Evolutionary conservation across 169 alveolate species (phyloP), one percentile per base, ranked within the genome.

Genomic region (Blepharisma undulans): DNA sequence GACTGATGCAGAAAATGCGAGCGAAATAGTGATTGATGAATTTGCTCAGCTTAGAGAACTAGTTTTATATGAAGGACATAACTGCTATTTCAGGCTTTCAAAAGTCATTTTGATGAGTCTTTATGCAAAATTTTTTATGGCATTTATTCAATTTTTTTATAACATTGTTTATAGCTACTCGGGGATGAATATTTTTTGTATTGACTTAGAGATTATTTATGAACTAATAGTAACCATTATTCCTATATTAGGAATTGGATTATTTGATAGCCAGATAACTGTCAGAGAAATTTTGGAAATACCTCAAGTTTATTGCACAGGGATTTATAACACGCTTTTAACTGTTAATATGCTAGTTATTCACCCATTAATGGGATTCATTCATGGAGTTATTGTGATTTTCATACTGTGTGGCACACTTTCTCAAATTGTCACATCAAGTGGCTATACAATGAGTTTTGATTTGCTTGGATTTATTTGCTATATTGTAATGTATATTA

Each of bases 291-390:
- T 79, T 14, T 29, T 74, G 30, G 33, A 29, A 30, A 48, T 33
- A 14, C 89, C 89, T 48, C 78, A 82, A 59, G 77, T 72, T 32
- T 82, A 82, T 30, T 25, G 29, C 7, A 22, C 89, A 34, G 89
- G 89, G 21, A 60, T 60, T 36, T 82, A 25, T n/a, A 60, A 60
- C 12, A 36, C 86, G 0, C 8, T 78, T 0, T 32, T 78, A 22
- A 78, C 86, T 78, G 60, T 22, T 0, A 78, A 78, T 27, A 78
- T 27, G 29, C 86, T 78, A 72, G 80, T 22, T 0, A 21, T 78
- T 14, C 34, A 78, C 18, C 29, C 34, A 32, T 21, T 78, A 7
- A 78, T 36, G 29, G 86, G 61, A 29, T 32, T 78, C 12, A 10
- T 78, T 22, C 86, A 78, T 27, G 34, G 86, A 22, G 36, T 72